Evolutionary conservation across 2,329 filamentous ascomycete species (phyloP).

Genomic region (Trichoderma sp.): DNA sequence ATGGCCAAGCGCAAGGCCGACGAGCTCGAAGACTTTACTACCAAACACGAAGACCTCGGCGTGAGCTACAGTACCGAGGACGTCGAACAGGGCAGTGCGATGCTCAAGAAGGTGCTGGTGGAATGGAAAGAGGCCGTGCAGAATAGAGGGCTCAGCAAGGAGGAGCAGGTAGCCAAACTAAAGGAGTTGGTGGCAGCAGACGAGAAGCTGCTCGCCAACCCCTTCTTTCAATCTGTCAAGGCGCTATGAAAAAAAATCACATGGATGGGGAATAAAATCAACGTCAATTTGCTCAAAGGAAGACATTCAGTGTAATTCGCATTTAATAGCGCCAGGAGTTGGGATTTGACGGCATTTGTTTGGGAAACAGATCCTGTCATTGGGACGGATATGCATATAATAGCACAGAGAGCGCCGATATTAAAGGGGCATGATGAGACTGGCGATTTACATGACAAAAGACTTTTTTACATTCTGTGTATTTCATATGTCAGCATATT

Average conservation of each 20-base stretch:
- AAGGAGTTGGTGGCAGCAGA: slow-evolving; percentile 75
- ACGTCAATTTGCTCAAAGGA: neutral
- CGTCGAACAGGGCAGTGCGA: slow-evolving; percentile 79
- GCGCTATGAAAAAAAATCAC: slow-evolving; percentile 48
- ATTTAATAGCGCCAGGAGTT: slow-evolving; percentile 11
- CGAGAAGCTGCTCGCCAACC: slow-evolving; percentile 59
- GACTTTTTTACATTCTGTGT: neutral
- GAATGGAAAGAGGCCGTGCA: slow-evolving; percentile 80
- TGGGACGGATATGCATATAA: neutral
- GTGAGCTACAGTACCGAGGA: slow-evolving; percentile 74
- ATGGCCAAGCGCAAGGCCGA: slow-evolving; percentile 99
- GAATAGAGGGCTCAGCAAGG: slow-evolving; percentile 58
- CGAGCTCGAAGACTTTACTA: slow-evolving; percentile 92
- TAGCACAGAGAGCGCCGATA: neutral
- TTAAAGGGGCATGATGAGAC: neutral
- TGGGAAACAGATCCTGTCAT: neutral
- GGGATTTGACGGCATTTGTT: slow-evolving; percentile 2
- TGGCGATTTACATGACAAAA: neutral
- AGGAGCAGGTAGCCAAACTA: slow-evolving; percentile 76
- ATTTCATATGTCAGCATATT: neutral
- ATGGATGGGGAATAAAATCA: neutral
- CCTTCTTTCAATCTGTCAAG: slow-evolving; percentile 67
- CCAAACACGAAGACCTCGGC: slow-evolving; percentile 63
- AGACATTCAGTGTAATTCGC: slow-evolving; percentile 1
- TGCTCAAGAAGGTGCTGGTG: slow-evolving; percentile 79